Conservation (phyloP, 2,329 filamentous ascomycete species). For the Triangularia setosa region DNA sequence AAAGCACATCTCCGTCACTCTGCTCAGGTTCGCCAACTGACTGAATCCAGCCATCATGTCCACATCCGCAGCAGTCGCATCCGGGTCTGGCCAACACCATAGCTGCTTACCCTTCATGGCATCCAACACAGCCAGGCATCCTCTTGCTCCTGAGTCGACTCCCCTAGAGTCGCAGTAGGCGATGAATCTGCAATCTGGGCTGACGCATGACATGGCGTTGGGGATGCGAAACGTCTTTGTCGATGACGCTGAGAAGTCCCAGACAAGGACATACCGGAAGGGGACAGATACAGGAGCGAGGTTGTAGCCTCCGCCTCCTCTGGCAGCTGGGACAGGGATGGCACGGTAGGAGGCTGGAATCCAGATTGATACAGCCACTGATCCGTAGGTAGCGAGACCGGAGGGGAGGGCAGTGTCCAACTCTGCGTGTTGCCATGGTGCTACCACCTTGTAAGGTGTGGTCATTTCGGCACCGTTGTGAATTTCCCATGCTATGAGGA, state of each 20-base stretch:
- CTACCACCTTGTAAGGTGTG: conserved; percentile 35
- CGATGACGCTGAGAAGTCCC: conserved; percentile 38
- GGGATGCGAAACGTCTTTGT: conserved; percentile 39
- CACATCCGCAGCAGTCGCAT: conserved; percentile 24
- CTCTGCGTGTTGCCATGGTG: conserved; percentile 37
- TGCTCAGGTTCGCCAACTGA: conserved; percentile 34
- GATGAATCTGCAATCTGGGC: conserved; percentile 39
- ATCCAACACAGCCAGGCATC: conserved; percentile 36
- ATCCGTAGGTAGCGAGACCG: conserved; percentile 36
- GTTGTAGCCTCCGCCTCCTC: conserved; percentile 31
- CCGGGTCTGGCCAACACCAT: conserved; percentile 37
- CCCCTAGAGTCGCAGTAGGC: conserved; percentile 38
- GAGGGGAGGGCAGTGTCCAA: conserved; percentile 38
- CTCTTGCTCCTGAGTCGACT: conserved; percentile 32
- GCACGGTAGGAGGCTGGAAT: conserved; percentile 37
- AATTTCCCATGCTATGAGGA: conserved; percentile 40
- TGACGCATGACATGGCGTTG: conserved; percentile 37
- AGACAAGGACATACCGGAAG: conserved; percentile 36
- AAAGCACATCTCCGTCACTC: conserved; percentile 37
- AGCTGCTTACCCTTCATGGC: conserved; percentile 35
- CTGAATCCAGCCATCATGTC: conserved; percentile 27
- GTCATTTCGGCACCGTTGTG: conserved; percentile 25
- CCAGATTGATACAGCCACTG: conserved; percentile 39
- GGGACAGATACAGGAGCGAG: conserved; percentile 33
- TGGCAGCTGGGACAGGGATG: conserved; percentile 28